Base-by-base conservation (phyloP, 2,329 filamentous ascomycete genomes). In the Cyclaneusma minus region DNA sequence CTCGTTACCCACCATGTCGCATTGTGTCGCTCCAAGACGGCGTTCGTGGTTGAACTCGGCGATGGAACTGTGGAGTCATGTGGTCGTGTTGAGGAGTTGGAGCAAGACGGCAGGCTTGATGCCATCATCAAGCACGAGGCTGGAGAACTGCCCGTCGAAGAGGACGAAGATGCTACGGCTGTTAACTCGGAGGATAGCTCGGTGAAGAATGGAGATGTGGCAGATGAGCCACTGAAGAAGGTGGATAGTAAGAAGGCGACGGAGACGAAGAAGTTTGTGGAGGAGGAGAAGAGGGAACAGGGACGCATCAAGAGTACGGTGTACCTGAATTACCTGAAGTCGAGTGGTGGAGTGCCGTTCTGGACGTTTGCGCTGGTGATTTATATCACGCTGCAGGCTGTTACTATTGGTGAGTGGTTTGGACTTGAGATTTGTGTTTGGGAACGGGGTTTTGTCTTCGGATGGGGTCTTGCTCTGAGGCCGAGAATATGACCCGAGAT, bases 1-100 rank as follows among this genome's bases (percentile, higher is more conserved):
- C 54, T 89, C 4, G 81, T 84, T 14, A 89, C 81, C 0, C 81
- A 89, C 42, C 79, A 87, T 39, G 72, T 84, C 12, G 68, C 68
- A 3, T 59, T 87, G 2, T 77, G 73, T 35, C 62, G 80, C 30
- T 60, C 76, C 8, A 68, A 67, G 42, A 71, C 81, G 5, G 78
- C 78, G 39, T 87, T 79, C 38, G 59, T 80, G 5, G 73, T 85
- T 4, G 67, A 81, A 34, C 63, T 89, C 2, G 73, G 69, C 12
- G 68, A 81, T 28, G 81, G 79, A 6, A 60, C 56, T 5, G 62
- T 78, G 6, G 56, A 73, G 21, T 57, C 76, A 35, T 62, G 71
- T 3, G 80, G 78, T 0, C 50, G 70, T 1, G 55, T 79, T 2
- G 64, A 68, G 1, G 73, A 83, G n/a, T 51, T 75, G n/a, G 56